Conservation (phyloP, 495 filamentous ascomycete genomes). For the Delitschia confertaspora region DNA sequence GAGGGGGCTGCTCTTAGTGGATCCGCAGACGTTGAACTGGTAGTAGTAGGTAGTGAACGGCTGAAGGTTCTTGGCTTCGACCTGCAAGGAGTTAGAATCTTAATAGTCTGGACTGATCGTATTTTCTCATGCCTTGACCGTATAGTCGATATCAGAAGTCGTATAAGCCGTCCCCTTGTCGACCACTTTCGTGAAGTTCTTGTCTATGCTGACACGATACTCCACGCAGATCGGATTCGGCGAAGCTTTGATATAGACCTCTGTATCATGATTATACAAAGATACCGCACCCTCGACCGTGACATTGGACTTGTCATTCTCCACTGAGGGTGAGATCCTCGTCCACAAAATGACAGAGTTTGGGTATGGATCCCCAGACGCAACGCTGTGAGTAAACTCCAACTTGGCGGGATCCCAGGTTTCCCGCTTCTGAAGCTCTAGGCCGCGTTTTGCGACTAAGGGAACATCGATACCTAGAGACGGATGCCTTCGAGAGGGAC, state of each 20-base stretch:
- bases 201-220: conserved; percentile 40
- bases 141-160: conserved; percentile 57
- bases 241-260: conserved; percentile 41
- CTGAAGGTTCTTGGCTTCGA: conserved; percentile 48
- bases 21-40: conserved; percentile 32
- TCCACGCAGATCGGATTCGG: conserved; percentile 50
- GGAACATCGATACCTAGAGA: conserved; percentile 47
- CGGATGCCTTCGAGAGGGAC: conserved; percentile 50
- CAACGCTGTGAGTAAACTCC: conserved; percentile 57
- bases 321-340: conserved; percentile 44
- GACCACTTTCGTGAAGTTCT: conserved; percentile 31
- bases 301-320: conserved; percentile 46
- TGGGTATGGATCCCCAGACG: conserved; percentile 55
- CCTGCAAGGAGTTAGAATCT: too few species aligned
- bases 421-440: conserved; percentile 33
- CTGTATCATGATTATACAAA: conserved; percentile 47
- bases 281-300: conserved; percentile 46
- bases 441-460: conserved; percentile 38
- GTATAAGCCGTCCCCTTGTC: conserved; percentile 48
- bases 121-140: conserved; percentile 52
- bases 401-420: conserved; percentile 40
- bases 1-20: conserved; percentile 28
- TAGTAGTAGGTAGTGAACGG: conserved; percentile 49
- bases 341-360: conserved; percentile 60
- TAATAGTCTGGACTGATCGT: background rate